Percentiles rank a stretch among this genome's conserved stretches.
Evolutionary conservation across 768 basidiomycete genomes (phyloP).

Genomic region (Mycena haematopus): DNA sequence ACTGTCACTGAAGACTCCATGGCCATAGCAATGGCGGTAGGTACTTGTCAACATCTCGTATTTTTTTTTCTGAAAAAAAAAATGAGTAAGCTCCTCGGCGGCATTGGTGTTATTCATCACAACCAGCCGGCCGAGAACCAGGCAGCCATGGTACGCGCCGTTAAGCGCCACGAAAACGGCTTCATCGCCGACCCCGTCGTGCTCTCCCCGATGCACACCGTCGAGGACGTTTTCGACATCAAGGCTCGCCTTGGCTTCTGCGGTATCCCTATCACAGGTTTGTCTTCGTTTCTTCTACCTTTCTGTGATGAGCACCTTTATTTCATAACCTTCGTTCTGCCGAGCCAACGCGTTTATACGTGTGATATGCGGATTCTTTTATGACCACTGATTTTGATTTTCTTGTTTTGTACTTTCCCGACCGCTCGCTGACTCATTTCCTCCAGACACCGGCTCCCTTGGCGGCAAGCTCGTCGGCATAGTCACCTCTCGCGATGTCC

Average conservation of each 20-base stretch:
- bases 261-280: constrained; percentile 97
- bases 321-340: constrained; percentile 89
- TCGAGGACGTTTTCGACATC: constrained; percentile 92
- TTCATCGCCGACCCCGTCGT: constrained; percentile 97
- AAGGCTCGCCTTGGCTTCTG: constrained; percentile 93
- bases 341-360: constrained; percentile 69
- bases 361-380: constrained; percentile 74
- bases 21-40: constrained; percentile 91
- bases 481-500: constrained; percentile 94
- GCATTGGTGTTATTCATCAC: constrained; percentile 98
- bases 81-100: constrained; percentile 76
- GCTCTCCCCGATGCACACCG: constrained; percentile 74
- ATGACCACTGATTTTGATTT: constrained; percentile 46
- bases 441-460: constrained; percentile 79
- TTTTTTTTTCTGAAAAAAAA: constrained; percentile 18
- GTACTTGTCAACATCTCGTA: constrained; percentile 33
- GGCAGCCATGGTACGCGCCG: constrained; percentile 96
- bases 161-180: constrained; percentile 98
- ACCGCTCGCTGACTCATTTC: constrained; percentile 31
- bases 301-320: constrained; percentile 53
- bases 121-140: constrained; percentile 86
- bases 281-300: constrained; percentile 41
- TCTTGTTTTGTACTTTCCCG: constrained; percentile 13
- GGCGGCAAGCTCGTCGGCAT: constrained; percentile 96
- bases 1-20: constrained; percentile 96